Evolutionary conservation across 148 eudicot genomes (phyloP), one percentile per base, ranked within the genome.

Genomic region (Fallopia convolvulus): DNA sequence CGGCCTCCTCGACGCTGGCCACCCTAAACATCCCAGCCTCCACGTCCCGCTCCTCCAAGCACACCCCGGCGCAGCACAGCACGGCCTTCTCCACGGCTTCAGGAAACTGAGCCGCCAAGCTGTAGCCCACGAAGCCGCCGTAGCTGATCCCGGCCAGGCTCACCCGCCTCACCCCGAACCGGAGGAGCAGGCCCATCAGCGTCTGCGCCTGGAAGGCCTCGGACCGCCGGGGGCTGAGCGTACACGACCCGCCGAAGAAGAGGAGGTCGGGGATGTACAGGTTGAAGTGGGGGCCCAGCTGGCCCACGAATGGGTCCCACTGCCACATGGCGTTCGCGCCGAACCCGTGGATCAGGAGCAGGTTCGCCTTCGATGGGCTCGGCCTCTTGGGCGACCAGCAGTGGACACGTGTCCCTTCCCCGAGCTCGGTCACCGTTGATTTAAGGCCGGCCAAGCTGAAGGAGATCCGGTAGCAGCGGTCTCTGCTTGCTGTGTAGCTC

Each of bases 321-420:
- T 89, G 90, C 92, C 92, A 89, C 92, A 84, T 87, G 23, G 90
- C 87, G 76, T 87, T 89, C 7, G 92, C 89, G 0, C 92, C 92
- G 17, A 89, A 61, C 0, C 92, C 92, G 13, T 89, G 92, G 30
- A 89, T 74, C n/a, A 89, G 76, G 8, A 87, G 78, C 14, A 85
- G 70, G 42, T 20, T 84, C 4, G 80, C 84, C 40, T 84, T 85
- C 5, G 26, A 33, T 2, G 55, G 70, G 4, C 78, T 81, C 47
- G 77, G 83, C 3, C 81, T 80, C 32, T 55, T 84, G 18, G 90
- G 92, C 4, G 80, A 74, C 92, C 92, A 89, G 53, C 88, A 87
- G 20, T 89, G 92, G 50, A 89, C 81, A n/a, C 80, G 75, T 1
- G 90, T 89, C 1, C 87, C 90, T 32, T 85, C 89, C 2, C 83